A percentile compares a stretch with the other conserved stretches of the same genome.
Conservation (phyloP, 2,329 filamentous ascomycete species). For the Metarhizium sp. region DNA sequence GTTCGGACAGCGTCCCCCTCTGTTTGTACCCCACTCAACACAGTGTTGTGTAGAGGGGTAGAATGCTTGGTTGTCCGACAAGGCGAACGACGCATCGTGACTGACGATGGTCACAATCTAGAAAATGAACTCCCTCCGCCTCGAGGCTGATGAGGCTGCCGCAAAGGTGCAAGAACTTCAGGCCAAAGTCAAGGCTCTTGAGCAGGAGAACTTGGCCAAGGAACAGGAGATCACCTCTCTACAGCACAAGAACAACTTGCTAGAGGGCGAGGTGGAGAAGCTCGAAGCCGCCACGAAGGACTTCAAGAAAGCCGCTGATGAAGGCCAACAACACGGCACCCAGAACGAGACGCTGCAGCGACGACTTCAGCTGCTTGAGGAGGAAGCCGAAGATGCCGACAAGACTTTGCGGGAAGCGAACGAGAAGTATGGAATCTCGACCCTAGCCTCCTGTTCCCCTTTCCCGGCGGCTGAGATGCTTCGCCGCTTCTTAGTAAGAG, state of each 20-base stretch:
- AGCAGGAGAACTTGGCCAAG: constrained; percentile 92
- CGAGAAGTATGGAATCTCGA: constrained; percentile 70
- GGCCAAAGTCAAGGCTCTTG: constrained; percentile 75
- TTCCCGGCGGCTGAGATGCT: constrained; percentile 12
- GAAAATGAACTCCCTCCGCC: constrained; percentile 92
- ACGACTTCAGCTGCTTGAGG: constrained; percentile 90
- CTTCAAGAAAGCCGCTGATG: constrained; percentile 76
- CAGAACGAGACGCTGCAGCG: constrained; percentile 89
- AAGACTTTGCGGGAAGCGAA: constrained; percentile 95
- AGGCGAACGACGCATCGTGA: background rate
- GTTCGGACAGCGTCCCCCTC: constrained; percentile 10
- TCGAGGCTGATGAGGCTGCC: constrained; percentile 82
- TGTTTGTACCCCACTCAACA: constrained; percentile 18
- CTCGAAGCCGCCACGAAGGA: constrained; percentile 76
- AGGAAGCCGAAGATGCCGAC: constrained; percentile 94
- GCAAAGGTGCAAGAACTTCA: constrained; percentile 81
- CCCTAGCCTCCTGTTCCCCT: background rate
- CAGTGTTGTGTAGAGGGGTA: constrained; percentile 12
- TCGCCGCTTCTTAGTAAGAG: background rate
- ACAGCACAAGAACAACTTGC: constrained; percentile 86
- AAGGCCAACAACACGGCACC: constrained; percentile 72
- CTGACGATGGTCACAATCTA: constrained; percentile 26
- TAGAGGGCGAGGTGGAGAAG: constrained; percentile 89
- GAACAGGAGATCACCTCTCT: constrained; percentile 98
- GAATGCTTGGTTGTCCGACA: background rate